These are phyloP conservation scores for Dimargaris xerosporica DNA, from an alignment of 192 early-diverging fungal genomes.

Conservation along the genomic window DNA sequence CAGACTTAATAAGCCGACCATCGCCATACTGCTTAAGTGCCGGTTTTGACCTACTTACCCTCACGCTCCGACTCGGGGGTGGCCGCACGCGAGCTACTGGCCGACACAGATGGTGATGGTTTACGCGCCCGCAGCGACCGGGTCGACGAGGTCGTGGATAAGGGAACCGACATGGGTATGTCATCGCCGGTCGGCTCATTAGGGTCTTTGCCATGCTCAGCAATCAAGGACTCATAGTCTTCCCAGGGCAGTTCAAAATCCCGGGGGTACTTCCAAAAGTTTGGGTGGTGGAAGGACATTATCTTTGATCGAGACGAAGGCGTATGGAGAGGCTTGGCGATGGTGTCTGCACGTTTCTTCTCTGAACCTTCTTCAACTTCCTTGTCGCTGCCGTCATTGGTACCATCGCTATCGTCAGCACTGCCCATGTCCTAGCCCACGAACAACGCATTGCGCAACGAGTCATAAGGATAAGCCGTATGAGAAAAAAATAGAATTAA, in stretches of 20 bases:
- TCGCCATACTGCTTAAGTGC: background rate
- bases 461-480: too few species aligned
- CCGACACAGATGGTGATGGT: background rate
- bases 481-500: too few species aligned
- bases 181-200: background rate
- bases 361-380: background rate
- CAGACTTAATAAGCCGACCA: background rate
- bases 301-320: background rate
- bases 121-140: conserved; percentile 4
- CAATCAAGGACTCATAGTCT: conserved; percentile 6
- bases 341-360: background rate
- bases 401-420: background rate
- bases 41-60: background rate
- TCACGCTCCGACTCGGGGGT: conserved; percentile 1
- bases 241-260: conserved; percentile 9
- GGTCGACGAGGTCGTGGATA: background rate
- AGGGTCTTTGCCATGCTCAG: background rate
- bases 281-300: background rate
- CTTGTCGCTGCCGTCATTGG: background rate
- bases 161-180: background rate
- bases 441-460: too few species aligned
- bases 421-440: background rate
- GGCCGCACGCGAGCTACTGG: conserved; percentile 2
- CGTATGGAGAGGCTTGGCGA: background rate
- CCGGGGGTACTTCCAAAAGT: conserved; percentile 4